Base-by-base conservation (phyloP, 495 filamentous ascomycete genomes). In the Penicillium maclennaniae region DNA sequence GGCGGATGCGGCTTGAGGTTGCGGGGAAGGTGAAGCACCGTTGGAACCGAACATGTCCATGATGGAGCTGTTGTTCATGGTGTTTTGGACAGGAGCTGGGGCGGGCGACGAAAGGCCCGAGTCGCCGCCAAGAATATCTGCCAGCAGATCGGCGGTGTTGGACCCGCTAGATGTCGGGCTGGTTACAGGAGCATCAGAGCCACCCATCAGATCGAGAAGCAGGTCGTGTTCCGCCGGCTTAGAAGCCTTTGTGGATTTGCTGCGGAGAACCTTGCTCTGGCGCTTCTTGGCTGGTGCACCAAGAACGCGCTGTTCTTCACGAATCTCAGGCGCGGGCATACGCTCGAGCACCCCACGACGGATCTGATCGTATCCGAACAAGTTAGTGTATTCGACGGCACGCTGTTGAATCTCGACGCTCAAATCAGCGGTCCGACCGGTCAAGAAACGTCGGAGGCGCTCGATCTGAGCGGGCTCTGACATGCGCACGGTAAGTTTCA, bases 281-380 rank as follows among this genome's bases (percentile, higher is more conserved):
- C 83, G 79, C 72, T 92, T 95, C 78, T 88, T 92, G 43, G 69
- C 60, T 7, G 89, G 85, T 59, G 92, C 88, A n/a, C 92, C 90
- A 14, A 97, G 74, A 7, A 96, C 90, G 37, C 92, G 77, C 48
- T 91, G 91, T 64, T 92, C 87, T 67, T 98, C 93, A 47, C 91
- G 89, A 60, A 97, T 97, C 66, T 97, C 92, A 7, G 93, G 93
- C 3, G 92, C 82, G 12, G 93, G 93, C 93, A 98, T 98, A 65
- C 91, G 89, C 72, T 98, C 93, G 2, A 98, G 76, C 10, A 98
- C 93, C 44, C 93, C 93, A 40, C 82, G 80, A 25, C 92, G 85
- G 49, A 98, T 87, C 44, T 91, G 80, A 53, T 98, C 91, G 55
- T 88, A 91, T 1, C 82, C 82, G 59, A 98, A 97, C 14, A 98